A percentile compares a stretch with the other conserved stretches of the same genome.
Evolutionary conservation across 1,284 basidiomycete genomes (phyloP).

Genomic region (Caloboletus firmus): DNA sequence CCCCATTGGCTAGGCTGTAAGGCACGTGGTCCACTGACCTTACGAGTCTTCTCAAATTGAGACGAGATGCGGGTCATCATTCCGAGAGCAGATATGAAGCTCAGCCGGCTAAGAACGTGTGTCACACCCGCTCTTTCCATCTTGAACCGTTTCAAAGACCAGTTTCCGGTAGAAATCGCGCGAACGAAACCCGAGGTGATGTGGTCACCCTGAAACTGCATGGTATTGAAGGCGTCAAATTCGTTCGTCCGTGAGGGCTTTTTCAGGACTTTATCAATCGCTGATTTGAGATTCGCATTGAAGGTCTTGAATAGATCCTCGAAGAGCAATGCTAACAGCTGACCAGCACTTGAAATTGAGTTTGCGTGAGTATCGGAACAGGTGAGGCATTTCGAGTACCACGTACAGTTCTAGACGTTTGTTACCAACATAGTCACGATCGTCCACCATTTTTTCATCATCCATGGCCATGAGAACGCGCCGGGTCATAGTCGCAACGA

Average conservation of each 20-base stretch:
- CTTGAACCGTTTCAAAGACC: constrained; percentile 99
- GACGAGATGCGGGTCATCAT: constrained; percentile 99
- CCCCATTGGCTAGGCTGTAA: constrained; percentile 99
- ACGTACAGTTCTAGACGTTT: constrained; percentile 95
- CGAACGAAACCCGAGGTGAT: constrained; percentile 97
- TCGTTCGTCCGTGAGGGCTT: constrained; percentile 94
- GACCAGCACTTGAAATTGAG: constrained; percentile 79
- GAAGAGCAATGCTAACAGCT: constrained; percentile 92
- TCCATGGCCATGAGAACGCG: constrained; percentile 96
- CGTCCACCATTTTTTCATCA: constrained; percentile 96
- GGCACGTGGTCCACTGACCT: constrained; percentile 97
- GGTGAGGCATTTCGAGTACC: neutral
- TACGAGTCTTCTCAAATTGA: constrained; percentile 99
- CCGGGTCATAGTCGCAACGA: constrained; percentile 97
- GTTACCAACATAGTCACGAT: constrained; percentile 99
- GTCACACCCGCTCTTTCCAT: constrained; percentile 99
- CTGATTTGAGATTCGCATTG: constrained; percentile 93
- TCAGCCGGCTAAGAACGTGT: constrained; percentile 93
- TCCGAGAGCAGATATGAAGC: constrained; percentile 96
- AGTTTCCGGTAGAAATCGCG: constrained; percentile 98
- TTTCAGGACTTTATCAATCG: constrained; percentile 98
- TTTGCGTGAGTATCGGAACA: constrained; percentile 14
- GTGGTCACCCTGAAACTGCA: constrained; percentile 91
- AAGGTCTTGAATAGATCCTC: constrained; percentile 99
- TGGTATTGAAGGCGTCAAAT: constrained; percentile 94